These are phyloP conservation scores for Talaromyces thailandensis DNA, from an alignment of 495 filamentous ascomycete species.

Conservation along the genomic window DNA sequence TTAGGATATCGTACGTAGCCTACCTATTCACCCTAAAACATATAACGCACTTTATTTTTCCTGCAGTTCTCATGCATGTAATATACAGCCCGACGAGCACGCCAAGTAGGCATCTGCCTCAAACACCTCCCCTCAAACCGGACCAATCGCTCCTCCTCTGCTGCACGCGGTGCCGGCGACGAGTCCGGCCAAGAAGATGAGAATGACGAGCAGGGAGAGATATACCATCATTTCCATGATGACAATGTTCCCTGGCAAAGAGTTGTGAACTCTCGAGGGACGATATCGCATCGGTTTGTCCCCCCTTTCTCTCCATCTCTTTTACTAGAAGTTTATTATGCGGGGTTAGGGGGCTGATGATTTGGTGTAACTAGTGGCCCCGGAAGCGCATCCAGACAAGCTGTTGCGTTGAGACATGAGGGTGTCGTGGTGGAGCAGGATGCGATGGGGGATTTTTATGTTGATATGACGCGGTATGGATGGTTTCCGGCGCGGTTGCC, in stretches of 20 bases:
- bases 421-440: slow-evolving; percentile 58
- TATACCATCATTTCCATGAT: slow-evolving; percentile 48
- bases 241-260: slow-evolving; percentile 90
- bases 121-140: slow-evolving; percentile 62
- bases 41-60: neutral
- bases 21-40: neutral
- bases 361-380: slow-evolving; percentile 41
- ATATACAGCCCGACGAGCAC: slow-evolving; percentile 50
- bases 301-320: slow-evolving; percentile 8
- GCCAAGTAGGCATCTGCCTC: slow-evolving; percentile 81
- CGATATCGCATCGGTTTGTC: slow-evolving; percentile 70
- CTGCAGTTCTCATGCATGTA: neutral
- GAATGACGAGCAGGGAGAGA: slow-evolving; percentile 10
- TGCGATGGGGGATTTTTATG: slow-evolving; percentile 58
- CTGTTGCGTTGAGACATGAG: slow-evolving; percentile 53
- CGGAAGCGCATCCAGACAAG: slow-evolving; percentile 60
- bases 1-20: slow-evolving; percentile 64
- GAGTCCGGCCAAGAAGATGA: neutral
- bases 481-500: slow-evolving; percentile 59
- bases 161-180: slow-evolving; percentile 12
- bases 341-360: neutral
- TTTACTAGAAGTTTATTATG: neutral
- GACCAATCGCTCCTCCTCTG: slow-evolving; percentile 12
- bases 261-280: slow-evolving; percentile 78
- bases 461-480: slow-evolving; percentile 59